Conservation (phyloP, 768 basidiomycete genomes). For the Amyloporia xantha region DNA sequence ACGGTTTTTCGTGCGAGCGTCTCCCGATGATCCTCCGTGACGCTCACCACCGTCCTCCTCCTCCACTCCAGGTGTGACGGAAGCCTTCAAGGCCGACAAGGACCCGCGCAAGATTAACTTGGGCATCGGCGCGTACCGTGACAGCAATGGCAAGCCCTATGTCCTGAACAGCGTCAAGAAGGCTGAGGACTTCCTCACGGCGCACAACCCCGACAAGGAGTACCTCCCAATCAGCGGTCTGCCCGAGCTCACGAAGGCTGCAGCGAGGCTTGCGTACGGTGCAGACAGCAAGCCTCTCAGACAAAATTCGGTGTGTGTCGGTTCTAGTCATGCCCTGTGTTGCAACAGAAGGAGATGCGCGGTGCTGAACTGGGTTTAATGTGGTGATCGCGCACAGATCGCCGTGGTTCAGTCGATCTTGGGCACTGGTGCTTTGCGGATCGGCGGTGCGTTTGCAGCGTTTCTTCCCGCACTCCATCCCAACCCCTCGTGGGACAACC, state of each 20-base stretch:
- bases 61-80: constrained; percentile 61
- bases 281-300: constrained; percentile 66
- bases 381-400: constrained; percentile 39
- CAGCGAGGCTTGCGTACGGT: constrained; percentile 89
- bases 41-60: constrained; percentile 2
- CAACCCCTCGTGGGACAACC: constrained; percentile 95
- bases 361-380: constrained; percentile 1
- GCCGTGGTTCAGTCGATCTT: constrained; percentile 92
- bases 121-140: constrained; percentile 95
- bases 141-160: constrained; percentile 92
- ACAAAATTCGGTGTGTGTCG: constrained; percentile 64
- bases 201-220: constrained; percentile 80
- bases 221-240: constrained; percentile 95
- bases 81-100: constrained; percentile 95
- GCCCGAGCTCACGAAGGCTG: constrained; percentile 75
- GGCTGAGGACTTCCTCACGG: constrained; percentile 72
- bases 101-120: constrained; percentile 93
- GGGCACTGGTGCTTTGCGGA: constrained; percentile 94
- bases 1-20: not conserved
- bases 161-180: constrained; percentile 85
- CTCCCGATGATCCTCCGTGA: not conserved
- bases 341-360: constrained; percentile 64
- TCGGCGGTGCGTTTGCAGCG: constrained; percentile 88
- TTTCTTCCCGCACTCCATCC: constrained; percentile 95
- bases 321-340: too few species aligned